Base-by-base conservation (phyloP, 2,329 filamentous ascomycete genomes). In the Aspergillus sp. region DNA sequence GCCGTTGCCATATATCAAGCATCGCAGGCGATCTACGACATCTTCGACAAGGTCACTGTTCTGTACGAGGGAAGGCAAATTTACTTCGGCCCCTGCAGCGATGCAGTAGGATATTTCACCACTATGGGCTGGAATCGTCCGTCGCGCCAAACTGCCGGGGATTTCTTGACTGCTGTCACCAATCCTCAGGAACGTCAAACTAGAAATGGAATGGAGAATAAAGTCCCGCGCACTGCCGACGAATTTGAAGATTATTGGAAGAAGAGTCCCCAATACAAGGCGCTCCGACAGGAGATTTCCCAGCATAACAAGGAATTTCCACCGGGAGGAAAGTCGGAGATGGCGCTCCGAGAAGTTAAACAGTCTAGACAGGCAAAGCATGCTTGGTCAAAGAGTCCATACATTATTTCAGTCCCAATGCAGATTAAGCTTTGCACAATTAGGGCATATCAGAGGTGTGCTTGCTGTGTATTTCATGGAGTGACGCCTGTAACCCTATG, bases 381-480 rank as follows among this genome's bases (percentile, higher is more conserved):
- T 52, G 63, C 61, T 33, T 58, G 60, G 27, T 62, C 57, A 29
- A 63, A 62, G 40, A 67, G 59, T 51, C 88, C 89, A 1, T 95
- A 85, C 66, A 90, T 87, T 1, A 75, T 95, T 35, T 90, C 86
- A 0, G 86, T 85, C 55, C 49, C 54, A 2, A 85, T 91, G 70
- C 90, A 96, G 64, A 68, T 94, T 51, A 67, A 77, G 53, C 79
- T 96, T n/a, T 94, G 88, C 61, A 73, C 91, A 10, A 85, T 82
- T 75, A 82, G 90, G 62, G 88, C 87, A 4, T 91, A 83, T 71
- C 79, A 81, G 60, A 80, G 89, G 49, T 74, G 50, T 52, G 29
- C 9, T 45, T 19, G 19, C 19, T 19, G 19, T 19, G 19, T 19
- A 19, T 19, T 19, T 19, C 19, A 19, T 19, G 19, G 19, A 19